Conservation (phyloP, 2,329 filamentous ascomycete genomes). For the Epichloe festucae region DNA sequence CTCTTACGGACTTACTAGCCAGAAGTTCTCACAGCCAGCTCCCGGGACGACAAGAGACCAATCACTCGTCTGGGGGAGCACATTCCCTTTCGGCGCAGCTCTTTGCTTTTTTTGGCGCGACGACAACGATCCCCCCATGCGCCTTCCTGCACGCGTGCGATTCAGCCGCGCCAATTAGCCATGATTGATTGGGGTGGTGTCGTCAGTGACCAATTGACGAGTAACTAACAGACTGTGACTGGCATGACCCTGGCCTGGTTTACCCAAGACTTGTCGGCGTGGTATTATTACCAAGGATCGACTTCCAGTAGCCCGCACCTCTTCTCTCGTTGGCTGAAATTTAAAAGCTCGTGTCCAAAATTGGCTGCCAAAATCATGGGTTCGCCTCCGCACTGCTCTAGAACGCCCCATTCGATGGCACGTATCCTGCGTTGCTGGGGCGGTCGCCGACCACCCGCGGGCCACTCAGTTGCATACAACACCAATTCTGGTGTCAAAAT, state of each 20-base stretch:
- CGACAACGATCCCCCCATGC: no score
- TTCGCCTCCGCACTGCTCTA: not conserved
- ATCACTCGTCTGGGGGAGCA: no score
- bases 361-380: conserved; percentile 10
- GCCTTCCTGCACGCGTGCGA: no score
- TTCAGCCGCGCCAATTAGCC: not conserved
- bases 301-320: conserved; percentile 10
- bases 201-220: not conserved
- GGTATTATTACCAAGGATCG: conserved; percentile 10
- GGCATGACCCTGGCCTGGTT: not conserved
- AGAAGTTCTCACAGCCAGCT: no score
- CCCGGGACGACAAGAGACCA: no score
- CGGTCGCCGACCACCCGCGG: no score
- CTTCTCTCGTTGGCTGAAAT: conserved; percentile 1
- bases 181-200: not conserved
- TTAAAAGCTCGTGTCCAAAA: conserved; percentile 21
- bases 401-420: not conserved
- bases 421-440: not conserved
- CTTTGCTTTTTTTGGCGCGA: no score
- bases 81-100: no score
- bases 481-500: not conserved
- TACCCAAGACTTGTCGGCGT: not conserved
- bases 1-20: no score
- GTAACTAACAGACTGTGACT: no score
- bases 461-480: not conserved